Conservation (phyloP, 768 basidiomycete genomes). For the Dictyophora rubrovolvata region DNA sequence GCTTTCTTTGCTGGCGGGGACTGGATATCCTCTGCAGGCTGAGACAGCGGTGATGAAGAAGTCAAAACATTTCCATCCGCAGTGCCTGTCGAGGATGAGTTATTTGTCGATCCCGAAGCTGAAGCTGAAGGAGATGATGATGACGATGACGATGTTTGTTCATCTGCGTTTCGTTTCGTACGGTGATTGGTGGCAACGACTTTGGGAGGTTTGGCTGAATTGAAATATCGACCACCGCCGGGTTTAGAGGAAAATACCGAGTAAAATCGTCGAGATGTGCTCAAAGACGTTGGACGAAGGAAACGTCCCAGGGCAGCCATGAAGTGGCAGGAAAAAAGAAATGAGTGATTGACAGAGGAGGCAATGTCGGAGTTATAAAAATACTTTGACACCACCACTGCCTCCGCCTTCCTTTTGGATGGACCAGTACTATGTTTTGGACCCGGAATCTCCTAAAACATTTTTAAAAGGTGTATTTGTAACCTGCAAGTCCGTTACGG, state of each 20-base stretch:
- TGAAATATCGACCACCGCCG: conserved; percentile 61
- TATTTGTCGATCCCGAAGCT: neutral
- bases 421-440: neutral
- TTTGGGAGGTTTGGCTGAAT: conserved; percentile 58
- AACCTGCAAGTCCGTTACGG: conserved; percentile 75
- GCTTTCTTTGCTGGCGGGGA: neutral
- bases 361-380: conserved; percentile 3
- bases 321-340: neutral
- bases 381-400: neutral
- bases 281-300: conserved; percentile 29
- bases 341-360: neutral
- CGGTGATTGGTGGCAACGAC: conserved; percentile 20
- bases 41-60: neutral
- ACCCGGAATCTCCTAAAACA: conserved; percentile 18
- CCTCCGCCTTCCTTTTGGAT: neutral
- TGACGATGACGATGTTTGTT: neutral
- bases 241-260: conserved; percentile 74
- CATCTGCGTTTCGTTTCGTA: neutral
- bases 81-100: neutral
- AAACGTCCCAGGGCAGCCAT: conserved; percentile 46
- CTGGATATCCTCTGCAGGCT: neutral
- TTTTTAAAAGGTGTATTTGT: conserved; percentile 48
- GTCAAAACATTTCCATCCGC: neutral
- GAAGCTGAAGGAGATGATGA: neutral
- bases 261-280: conserved; percentile 47